Base-by-base conservation (phyloP, 2,329 filamentous ascomycete genomes). In the Mycocentrospora acerina region DNA sequence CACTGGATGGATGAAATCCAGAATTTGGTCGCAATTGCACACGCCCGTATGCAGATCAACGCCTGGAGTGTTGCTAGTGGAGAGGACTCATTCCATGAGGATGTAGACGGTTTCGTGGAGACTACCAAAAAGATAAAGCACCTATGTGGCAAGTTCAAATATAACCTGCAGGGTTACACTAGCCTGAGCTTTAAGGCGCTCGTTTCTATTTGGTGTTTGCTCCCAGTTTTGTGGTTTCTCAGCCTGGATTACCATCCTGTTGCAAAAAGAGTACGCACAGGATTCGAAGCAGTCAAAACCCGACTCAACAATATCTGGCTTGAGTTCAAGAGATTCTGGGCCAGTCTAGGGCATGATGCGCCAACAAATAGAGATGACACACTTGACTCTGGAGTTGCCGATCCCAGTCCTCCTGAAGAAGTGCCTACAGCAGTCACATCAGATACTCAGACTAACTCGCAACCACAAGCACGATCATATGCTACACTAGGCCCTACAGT, bases 11-110 rank as follows among this genome's bases (percentile, higher is more conserved):
- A 13, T n/a, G 35, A 37, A 19, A 29, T 37, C 3, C 9, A 37
- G 15, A 37, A 32, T 9, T 25, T 19, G 35, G 35, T 37, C 9
- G 12, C 14, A 12, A 37, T 29, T 12, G 13, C 19, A 17, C 35
- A 31, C 19, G 27, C 35, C 13, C 35, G 35, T n/a, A 37, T 28
- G 2, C 31, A 28, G n/a, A 37, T 37, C 19, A 37, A 31, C 25
- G 15, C 28, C 2, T 37, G 35, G 35, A 37, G 35, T 37, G 35
- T 37, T 22, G 35, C 35, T 15, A 37, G 35, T 18, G 35, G 35
- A 8, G 35, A 37, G 13, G 35, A 37, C 29, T 37, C 28, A 12
- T 17, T 37, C 5, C 35, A 37, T n/a, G 28, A 16, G 7, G 29
- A 22, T 4, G 18, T 18, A 26, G 35, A 22, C 11, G 35, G 35